phyloP scores from a whole-genome alignment of 306 rosid species.

The Gastrolobium bilobum region DNA sequence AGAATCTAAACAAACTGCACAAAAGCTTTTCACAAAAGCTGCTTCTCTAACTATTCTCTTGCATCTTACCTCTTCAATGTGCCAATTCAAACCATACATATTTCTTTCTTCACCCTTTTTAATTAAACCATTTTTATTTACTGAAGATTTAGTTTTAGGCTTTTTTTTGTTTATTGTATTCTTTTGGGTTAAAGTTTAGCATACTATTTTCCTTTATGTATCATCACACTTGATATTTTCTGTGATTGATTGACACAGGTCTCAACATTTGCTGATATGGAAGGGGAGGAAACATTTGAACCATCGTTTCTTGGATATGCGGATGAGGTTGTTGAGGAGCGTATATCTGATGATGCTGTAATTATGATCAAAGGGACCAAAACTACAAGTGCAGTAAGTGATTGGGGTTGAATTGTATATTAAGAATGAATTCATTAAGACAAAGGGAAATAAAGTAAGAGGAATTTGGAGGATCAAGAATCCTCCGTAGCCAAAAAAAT shows the following conservation, averaged over 20 bases:
- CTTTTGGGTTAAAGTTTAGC: background rate
- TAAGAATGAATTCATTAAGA: slow-evolving; percentile 4
- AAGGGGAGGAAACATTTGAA: slow-evolving; percentile 98
- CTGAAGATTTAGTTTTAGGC: background rate
- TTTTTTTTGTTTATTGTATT: background rate
- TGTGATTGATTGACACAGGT: slow-evolving; percentile 62
- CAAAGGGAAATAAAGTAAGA: background rate
- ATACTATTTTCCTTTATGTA: slow-evolving; percentile 13
- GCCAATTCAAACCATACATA: background rate
- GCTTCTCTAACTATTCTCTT: background rate
- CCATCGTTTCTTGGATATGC: slow-evolving; percentile 92
- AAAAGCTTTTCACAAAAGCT: background rate
- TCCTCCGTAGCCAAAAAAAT: background rate
- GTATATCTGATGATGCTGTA: slow-evolving; percentile 89
- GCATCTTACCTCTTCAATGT: background rate
- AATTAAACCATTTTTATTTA: background rate
- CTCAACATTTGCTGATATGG: slow-evolving; percentile 99
- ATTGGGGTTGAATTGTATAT: slow-evolving; percentile 8
- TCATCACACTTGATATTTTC: slow-evolving; percentile 10
- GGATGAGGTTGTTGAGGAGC: slow-evolving; percentile 98
- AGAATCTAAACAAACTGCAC: background rate
- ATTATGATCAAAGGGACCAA: slow-evolving; percentile 94
- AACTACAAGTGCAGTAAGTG: slow-evolving; percentile 85
- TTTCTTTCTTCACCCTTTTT: background rate
- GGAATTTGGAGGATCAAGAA: slow-evolving; percentile 30